Conservation (phyloP, 768 basidiomycete species). For the Cystobasidium tubakii region DNA sequence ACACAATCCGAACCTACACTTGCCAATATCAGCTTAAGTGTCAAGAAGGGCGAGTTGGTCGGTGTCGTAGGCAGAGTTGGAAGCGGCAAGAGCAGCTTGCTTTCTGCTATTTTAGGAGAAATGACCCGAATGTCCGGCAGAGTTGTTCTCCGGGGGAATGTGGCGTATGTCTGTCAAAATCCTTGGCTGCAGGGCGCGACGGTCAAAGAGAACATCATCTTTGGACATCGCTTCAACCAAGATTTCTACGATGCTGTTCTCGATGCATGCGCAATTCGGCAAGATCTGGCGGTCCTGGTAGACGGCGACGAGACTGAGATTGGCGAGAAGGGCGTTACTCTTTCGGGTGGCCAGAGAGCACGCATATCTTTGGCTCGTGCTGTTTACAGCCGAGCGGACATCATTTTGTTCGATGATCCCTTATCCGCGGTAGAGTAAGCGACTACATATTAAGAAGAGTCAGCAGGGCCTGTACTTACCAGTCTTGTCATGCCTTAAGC, state of each 20-base stretch:
- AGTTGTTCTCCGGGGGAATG: constrained; percentile 54
- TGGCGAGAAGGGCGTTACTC: constrained; percentile 64
- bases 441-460: not conserved
- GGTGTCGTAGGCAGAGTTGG: constrained; percentile 85
- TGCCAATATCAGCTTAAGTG: constrained; percentile 64
- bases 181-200: constrained; percentile 64
- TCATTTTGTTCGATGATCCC: constrained; percentile 87
- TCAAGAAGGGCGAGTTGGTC: constrained; percentile 71
- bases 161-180: constrained; percentile 46
- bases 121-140: constrained; percentile 62
- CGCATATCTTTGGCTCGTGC: constrained; percentile 77
- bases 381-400: constrained; percentile 83
- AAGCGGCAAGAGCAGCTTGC: constrained; percentile 62
- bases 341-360: constrained; percentile 65
- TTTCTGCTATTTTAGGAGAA: constrained; percentile 35
- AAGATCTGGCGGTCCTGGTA: constrained; percentile 70
- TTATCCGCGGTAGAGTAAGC: constrained; percentile 64
- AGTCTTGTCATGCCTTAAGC: no score
- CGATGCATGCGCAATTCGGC: constrained; percentile 80
- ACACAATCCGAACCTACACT: constrained; percentile 60
- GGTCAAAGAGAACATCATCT: constrained; percentile 82
- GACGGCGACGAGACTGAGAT: constrained; percentile 79
- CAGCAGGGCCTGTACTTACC: no score
- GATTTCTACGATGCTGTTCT: constrained; percentile 73
- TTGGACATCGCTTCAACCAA: constrained; percentile 82